Conservation (phyloP, 495 filamentous ascomycete genomes). For the Clavariopsis aquatica region DNA sequence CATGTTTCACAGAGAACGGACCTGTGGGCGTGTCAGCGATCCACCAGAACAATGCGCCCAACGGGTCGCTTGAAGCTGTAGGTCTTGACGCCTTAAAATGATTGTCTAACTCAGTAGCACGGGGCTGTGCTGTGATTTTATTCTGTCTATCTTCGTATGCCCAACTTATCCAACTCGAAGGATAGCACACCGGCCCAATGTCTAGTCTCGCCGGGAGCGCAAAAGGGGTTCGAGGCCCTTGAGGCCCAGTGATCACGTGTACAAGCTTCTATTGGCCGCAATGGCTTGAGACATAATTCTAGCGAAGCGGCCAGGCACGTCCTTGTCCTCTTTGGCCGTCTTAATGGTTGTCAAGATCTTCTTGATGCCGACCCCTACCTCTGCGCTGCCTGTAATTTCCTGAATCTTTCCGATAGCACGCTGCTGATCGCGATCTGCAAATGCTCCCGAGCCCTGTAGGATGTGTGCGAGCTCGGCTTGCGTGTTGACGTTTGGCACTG, state of each 20-base stretch:
- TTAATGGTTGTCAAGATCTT: slow-evolving; percentile 71
- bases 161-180: not conserved
- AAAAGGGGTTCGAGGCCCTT: not conserved
- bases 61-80: too few species aligned
- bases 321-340: slow-evolving; percentile 68
- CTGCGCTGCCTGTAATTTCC: slow-evolving; percentile 56
- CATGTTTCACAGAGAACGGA: too few species aligned
- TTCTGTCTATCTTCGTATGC: not conserved
- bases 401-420: slow-evolving; percentile 60
- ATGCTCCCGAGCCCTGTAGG: slow-evolving; percentile 64
- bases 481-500: slow-evolving; percentile 75
- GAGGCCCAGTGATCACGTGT: not conserved
- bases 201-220: not conserved
- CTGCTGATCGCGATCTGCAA: slow-evolving; percentile 55
- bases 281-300: slow-evolving; percentile 63
- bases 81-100: not conserved
- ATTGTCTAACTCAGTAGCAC: not conserved
- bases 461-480: slow-evolving; percentile 67
- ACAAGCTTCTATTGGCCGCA: slow-evolving; percentile 40
- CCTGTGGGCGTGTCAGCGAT: too few species aligned
- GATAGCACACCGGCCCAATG: not conserved
- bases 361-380: slow-evolving; percentile 76
- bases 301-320: slow-evolving; percentile 66
- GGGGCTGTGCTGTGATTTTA: not conserved
- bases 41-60: too few species aligned